Conservation (phyloP, 2,329 filamentous ascomycete species). For the Apiospora aurea region DNA sequence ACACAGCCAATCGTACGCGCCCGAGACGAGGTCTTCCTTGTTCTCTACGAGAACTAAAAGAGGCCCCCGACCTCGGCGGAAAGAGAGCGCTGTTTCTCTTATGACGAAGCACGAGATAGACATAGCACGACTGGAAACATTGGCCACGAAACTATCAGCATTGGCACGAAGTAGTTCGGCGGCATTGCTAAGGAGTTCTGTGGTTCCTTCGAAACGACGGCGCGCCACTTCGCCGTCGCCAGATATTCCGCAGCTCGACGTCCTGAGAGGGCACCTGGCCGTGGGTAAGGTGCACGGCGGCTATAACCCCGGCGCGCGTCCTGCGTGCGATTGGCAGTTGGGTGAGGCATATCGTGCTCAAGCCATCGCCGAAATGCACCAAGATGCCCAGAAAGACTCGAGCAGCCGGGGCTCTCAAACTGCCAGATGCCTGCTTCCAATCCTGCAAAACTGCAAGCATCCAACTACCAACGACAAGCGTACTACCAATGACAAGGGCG, state of each 20-base stretch:
- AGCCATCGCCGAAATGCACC: slow-evolving; percentile 11
- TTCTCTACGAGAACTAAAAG: slow-evolving; percentile 1
- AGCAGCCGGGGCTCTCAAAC: slow-evolving; percentile 24
- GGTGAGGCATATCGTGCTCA: slow-evolving; percentile 22
- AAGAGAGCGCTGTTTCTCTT: neutral
- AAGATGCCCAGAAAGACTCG: slow-evolving; percentile 16
- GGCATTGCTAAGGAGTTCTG: slow-evolving; percentile 6
- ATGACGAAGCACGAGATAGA: neutral
- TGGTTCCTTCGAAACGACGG: slow-evolving; percentile 16
- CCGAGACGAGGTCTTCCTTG: neutral
- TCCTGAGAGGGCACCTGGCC: neutral
- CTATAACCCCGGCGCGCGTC: slow-evolving; percentile 21
- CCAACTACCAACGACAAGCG: slow-evolving; percentile 13
- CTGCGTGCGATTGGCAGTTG: slow-evolving; percentile 13
- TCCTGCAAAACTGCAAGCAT: slow-evolving; percentile 18
- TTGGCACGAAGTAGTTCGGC: neutral
- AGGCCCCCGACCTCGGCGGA: neutral
- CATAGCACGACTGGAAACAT: slow-evolving; percentile 20
- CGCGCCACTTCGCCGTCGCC: slow-evolving; percentile 19
- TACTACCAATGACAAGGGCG: slow-evolving; percentile 1
- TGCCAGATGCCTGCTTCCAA: slow-evolving; percentile 23
- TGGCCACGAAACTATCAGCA: slow-evolving; percentile 18
- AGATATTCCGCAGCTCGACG: slow-evolving; percentile 2
- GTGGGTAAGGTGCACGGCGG: neutral
- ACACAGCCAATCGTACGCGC: slow-evolving; percentile 10